phyloP scores from a whole-genome alignment of 2,329 filamentous ascomycete species.

The Chalaropsis thielavioides region DNA sequence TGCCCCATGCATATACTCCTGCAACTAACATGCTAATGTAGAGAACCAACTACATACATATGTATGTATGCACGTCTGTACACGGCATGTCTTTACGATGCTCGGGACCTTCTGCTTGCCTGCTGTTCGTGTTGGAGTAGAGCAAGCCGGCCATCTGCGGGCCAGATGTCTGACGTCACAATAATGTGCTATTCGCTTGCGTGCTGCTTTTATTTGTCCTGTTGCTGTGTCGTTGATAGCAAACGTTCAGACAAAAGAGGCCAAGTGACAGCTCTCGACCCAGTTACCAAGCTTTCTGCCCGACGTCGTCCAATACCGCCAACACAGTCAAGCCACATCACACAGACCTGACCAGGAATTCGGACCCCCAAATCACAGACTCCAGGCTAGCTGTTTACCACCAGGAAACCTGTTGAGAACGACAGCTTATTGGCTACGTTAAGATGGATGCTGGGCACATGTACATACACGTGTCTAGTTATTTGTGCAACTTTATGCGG shows the following conservation, averaged over 20 bases:
- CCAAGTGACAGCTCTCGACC: no score
- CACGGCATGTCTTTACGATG: background rate
- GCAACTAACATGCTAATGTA: no score
- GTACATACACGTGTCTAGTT: background rate
- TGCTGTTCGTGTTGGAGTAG: background rate
- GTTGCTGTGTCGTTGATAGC: background rate
- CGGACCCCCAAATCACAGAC: background rate
- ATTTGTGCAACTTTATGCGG: background rate
- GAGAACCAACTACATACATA: background rate
- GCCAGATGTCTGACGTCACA: background rate
- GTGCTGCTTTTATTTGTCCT: background rate
- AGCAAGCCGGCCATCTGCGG: background rate
- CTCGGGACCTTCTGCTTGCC: background rate
- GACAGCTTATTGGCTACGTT: background rate
- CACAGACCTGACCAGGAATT: background rate
- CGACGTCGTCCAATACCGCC: no score
- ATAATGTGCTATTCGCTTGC: background rate
- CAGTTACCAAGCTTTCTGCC: no score
- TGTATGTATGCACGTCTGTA: background rate
- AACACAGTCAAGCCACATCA: background rate
- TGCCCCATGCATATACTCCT: no score
- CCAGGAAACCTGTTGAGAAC: background rate
- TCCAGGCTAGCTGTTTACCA: background rate
- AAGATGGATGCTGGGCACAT: background rate
- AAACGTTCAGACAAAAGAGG: background rate